Evolutionary conservation across 495 filamentous ascomycete species (phyloP).

Genomic region (Penicillium soppii): DNA sequence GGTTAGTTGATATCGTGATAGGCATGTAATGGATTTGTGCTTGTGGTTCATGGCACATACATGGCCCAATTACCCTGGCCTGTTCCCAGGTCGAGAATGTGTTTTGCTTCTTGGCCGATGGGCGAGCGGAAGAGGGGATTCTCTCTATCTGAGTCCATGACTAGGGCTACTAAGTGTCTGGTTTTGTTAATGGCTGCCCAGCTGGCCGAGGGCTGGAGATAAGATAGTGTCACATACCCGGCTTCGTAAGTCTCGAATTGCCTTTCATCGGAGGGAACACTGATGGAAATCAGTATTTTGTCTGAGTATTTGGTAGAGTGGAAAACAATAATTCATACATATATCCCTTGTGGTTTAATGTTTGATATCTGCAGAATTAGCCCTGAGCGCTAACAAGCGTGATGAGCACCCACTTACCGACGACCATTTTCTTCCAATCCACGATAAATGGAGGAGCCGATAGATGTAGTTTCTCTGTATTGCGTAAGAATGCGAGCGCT

Average conservation of each 20-base stretch:
- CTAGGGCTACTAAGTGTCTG: conserved; percentile 19
- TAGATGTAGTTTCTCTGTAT: conserved; percentile 18
- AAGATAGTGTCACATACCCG: conserved; percentile 5
- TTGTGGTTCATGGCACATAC: conserved; percentile 8
- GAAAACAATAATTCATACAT: not conserved
- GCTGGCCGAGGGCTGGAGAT: not conserved
- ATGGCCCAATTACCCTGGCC: conserved; percentile 29
- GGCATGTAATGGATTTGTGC: not conserved
- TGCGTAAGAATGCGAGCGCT: not conserved
- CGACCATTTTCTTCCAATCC: conserved; percentile 22
- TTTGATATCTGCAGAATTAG: conserved; percentile 10
- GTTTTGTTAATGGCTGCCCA: not conserved
- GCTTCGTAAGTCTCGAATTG: conserved; percentile 26
- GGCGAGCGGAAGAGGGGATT: conserved; percentile 18
- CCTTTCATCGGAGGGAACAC: conserved; percentile 22
- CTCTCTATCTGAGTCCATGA: conserved; percentile 13
- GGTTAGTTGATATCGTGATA: not conserved
- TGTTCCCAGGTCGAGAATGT: conserved; percentile 29
- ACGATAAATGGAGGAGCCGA: conserved; percentile 17
- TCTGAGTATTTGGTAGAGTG: not conserved
- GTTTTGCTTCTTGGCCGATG: conserved; percentile 6
- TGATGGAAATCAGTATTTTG: not conserved
- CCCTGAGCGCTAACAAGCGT: not conserved
- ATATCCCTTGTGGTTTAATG: conserved; percentile 11
- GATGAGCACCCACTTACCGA: not conserved